Evolutionary conservation across 2,329 filamentous ascomycete genomes (phyloP).

Genomic region (Periconia digitata): DNA sequence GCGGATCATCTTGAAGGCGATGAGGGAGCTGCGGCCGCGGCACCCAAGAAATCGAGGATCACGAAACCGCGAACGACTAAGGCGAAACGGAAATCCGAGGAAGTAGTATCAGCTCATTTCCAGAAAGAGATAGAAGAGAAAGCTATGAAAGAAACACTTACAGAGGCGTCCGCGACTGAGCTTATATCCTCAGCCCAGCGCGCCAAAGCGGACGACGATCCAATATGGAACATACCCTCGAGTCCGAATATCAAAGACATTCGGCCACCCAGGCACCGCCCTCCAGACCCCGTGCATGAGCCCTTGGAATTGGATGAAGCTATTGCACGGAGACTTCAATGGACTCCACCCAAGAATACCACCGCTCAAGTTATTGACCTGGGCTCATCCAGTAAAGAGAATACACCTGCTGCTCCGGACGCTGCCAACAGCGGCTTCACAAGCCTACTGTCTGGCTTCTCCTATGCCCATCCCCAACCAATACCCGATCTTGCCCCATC

Average conservation of each 20-base stretch:
- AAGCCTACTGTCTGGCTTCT: slow-evolving; percentile 30
- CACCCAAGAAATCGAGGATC: slow-evolving; percentile 25
- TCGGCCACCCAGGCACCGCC: slow-evolving; percentile 13
- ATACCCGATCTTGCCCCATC: not conserved
- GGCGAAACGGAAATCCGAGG: slow-evolving; percentile 17
- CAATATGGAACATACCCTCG: slow-evolving; percentile 29
- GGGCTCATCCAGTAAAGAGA: slow-evolving; percentile 28
- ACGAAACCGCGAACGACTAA: slow-evolving; percentile 26
- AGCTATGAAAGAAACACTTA: not conserved
- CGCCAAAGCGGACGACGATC: slow-evolving; percentile 7
- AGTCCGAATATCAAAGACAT: slow-evolving; percentile 18
- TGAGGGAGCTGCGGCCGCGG: slow-evolving; percentile 18
- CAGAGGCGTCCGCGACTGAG: not conserved
- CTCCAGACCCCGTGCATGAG: slow-evolving; percentile 8
- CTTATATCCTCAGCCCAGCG: not conserved
- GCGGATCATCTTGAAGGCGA: slow-evolving; percentile 14
- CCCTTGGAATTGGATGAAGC: slow-evolving; percentile 33
- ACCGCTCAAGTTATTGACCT: slow-evolving; percentile 11
- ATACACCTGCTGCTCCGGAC: slow-evolving; percentile 10
- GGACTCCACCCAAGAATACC: slow-evolving; percentile 41
- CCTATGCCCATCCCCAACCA: slow-evolving; percentile 21
- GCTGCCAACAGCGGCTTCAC: slow-evolving; percentile 21
- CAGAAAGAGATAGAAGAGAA: not conserved
- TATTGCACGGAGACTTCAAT: slow-evolving; percentile 32
- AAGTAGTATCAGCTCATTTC: slow-evolving; percentile 26